Base-by-base conservation (phyloP, 2,329 filamentous ascomycete species). In the Chrysoporthe austroafricana region DNA sequence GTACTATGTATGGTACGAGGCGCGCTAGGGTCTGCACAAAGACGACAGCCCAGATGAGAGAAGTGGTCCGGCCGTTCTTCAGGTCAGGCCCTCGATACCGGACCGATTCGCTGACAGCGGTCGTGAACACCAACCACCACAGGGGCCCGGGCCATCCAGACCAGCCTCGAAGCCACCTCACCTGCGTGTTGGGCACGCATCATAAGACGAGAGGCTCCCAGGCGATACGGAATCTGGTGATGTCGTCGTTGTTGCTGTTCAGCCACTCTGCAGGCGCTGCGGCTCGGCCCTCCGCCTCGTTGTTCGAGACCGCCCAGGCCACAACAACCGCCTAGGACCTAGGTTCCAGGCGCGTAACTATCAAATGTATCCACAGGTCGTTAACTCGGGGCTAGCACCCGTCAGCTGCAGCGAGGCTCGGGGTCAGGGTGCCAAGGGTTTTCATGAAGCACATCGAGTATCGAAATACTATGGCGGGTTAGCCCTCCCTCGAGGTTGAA, bases 21-120 rank as follows among this genome's bases (percentile, higher is more conserved):
- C 26, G 26, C 26, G 26, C 26, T 26, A 32, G 43, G 54, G 43
- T 59, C 44, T 60, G 32, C 44, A 36, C 54, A 57, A 14, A 57
- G 32, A 4, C 4, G 13, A 7, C 14, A 57, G 34, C 16, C 54
- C 16, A 36, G 32, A 39, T 57, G 34, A 39, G 26, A n/a, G 18
- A 57, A 32, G 42, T 42, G n/a, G 50, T 18, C 21, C 42, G 62
- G 42, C 16, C 39, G 57, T 39, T 39, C 36, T 42, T 44, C 57
- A 42, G 39, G 57, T 43, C 62, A 18, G 21, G 32, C 11, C 48
- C 16, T 63, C 36, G 8, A 54, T 18, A 8, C 13, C 62, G 36
- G 62, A 36, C 26, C 62, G 50, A 63, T 46, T 57, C 62, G 62
- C 39, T 59, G 57, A 5, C 36, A 59, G 18, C 39, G 36, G 57